A percentile compares a stretch with the other conserved stretches of the same genome.
phyloP scores from a whole-genome alignment of 169 alveolate species.

The Besnoitia besnoiti region DNA sequence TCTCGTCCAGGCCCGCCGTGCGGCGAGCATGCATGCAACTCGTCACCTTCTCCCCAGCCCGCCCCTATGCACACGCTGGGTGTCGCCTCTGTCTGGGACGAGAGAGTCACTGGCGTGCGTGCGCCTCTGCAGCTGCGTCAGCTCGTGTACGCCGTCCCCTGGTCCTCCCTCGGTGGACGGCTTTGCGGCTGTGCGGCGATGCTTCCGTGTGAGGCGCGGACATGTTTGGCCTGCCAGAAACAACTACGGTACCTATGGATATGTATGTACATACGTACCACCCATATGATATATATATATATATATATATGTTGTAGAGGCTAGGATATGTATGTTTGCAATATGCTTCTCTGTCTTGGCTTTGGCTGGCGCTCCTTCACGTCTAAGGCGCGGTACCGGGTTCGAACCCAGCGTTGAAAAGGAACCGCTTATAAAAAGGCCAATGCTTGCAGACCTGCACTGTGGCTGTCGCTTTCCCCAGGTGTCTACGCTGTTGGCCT shows the following conservation, averaged over 20 bases:
- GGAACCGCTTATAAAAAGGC: neutral
- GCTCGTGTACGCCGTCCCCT: no score
- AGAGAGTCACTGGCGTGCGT: no score
- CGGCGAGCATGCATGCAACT: neutral
- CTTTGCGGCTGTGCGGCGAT: no score
- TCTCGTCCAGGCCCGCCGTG: no score
- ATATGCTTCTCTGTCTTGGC: neutral
- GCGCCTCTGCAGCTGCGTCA: no score
- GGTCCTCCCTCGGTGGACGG: no score
- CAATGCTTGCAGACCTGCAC: neutral
- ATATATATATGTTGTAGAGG: neutral
- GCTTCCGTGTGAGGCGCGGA: no score
- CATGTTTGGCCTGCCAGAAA: no score
- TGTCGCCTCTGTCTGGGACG: no score
- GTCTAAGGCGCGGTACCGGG: neutral
- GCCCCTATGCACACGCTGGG: no score
- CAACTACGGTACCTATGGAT: neutral
- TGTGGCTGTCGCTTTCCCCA: neutral
- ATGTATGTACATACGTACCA: no score
- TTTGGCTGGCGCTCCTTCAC: neutral
- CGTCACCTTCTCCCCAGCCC: neutral
- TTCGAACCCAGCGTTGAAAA: neutral
- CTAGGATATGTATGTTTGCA: neutral
- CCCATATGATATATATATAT: slow-evolving; percentile 11
- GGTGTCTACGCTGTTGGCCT: neutral